A percentile compares a stretch with the other conserved stretches of the same genome.
phyloP scores from a whole-genome alignment of 441 rosid species.

The Monsonia emarginata region DNA sequence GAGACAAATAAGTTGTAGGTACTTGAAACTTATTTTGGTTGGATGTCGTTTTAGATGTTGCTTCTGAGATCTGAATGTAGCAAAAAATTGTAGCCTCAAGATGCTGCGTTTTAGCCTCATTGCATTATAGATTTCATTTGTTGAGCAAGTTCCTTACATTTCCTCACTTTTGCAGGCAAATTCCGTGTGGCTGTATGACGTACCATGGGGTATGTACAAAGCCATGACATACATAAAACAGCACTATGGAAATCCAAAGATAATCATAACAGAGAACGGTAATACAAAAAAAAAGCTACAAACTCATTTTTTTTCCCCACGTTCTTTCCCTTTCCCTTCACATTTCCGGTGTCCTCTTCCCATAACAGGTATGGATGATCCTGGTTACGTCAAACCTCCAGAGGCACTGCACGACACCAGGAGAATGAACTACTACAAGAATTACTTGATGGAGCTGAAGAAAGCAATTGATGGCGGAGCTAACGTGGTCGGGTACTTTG shows the following conservation, averaged over 20 bases:
- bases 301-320: neutral
- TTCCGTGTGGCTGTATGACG: conserved; percentile 75
- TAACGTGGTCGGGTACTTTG: conserved; percentile 70
- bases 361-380: conserved; percentile 78
- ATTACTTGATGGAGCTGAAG: conserved; percentile 65
- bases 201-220: conserved; percentile 94
- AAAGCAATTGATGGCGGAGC: conserved; percentile 79
- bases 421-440: conserved; percentile 58
- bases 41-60: too few species aligned
- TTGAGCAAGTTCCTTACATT: neutral
- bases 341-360: neutral
- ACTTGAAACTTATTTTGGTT: too few species aligned
- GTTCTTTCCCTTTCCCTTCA: too few species aligned
- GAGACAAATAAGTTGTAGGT: too few species aligned
- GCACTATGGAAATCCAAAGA: conserved; percentile 66
- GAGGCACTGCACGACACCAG: conserved; percentile 64
- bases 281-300: conserved; percentile 2
- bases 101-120: too few species aligned
- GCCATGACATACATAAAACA: conserved; percentile 72
- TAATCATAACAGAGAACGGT: conserved; percentile 85
- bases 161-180: conserved; percentile 41
- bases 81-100: too few species aligned
- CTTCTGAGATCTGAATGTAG: too few species aligned
- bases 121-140: neutral
- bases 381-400: conserved; percentile 54